Evolutionary conservation across 352 stramenopile genomes (phyloP).

Genomic region (Pythium apleroticum): DNA sequence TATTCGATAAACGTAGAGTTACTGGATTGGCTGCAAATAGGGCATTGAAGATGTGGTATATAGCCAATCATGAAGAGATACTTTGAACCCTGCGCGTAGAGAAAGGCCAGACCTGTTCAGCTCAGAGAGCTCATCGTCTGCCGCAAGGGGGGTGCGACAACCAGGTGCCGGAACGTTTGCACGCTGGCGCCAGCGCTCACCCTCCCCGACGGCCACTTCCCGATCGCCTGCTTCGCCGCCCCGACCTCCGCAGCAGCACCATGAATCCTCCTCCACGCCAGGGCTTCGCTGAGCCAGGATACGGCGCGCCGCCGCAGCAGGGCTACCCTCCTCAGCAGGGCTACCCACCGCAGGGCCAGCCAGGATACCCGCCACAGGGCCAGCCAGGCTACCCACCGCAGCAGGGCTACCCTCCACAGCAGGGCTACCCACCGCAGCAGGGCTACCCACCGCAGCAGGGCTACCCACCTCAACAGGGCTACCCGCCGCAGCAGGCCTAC

Average conservation of each 20-base stretch:
- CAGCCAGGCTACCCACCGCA: conserved; percentile 35
- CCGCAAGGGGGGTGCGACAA: not conserved
- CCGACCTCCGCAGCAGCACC: conserved; percentile 1
- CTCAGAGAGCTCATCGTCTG: not conserved
- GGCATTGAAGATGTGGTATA: not conserved
- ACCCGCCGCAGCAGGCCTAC: conserved; percentile 32
- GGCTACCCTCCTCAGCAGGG: conserved; percentile 37
- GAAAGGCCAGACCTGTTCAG: conserved; percentile 1
- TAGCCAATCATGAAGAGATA: conserved; percentile 13
- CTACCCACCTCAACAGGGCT: conserved; percentile 33
- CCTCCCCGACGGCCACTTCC: conserved; percentile 7
- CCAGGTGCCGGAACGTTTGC: not conserved
- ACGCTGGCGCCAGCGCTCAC: not conserved
- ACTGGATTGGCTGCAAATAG: not conserved
- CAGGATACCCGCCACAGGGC: conserved; percentile 26
- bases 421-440: conserved; percentile 22
- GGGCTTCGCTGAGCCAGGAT: conserved; percentile 27
- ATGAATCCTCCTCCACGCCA: conserved; percentile 26
- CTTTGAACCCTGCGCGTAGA: conserved; percentile 10
- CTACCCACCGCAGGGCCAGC: conserved; percentile 27
- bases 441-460: conserved; percentile 39
- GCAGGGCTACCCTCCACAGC: conserved; percentile 32
- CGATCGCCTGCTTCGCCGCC: conserved; percentile 10
- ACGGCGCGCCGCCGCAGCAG: conserved; percentile 40
- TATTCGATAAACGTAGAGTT: too few relatives aligned